Percentiles rank a stretch among this genome's conserved stretches.
These are phyloP conservation scores for Phytophthora vignae DNA, from an alignment of 352 stramenopile genomes.

Conservation along the genomic window DNA sequence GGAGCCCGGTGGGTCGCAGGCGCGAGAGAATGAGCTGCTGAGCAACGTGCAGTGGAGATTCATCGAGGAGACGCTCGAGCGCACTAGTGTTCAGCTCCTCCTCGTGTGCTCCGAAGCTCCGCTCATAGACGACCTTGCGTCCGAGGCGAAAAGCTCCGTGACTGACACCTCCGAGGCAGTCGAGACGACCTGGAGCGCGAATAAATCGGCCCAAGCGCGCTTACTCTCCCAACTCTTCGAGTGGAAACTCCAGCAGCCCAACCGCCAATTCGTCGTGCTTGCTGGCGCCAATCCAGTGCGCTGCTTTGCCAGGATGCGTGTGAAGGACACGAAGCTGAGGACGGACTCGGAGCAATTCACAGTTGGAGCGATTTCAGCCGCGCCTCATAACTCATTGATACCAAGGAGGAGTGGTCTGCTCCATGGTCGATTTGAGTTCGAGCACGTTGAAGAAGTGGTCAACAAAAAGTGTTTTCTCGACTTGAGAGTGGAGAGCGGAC, in stretches of 20 bases:
- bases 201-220: constrained; percentile 45
- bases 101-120: constrained; percentile 65
- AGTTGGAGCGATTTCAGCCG: constrained; percentile 47
- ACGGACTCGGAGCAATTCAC: constrained; percentile 54
- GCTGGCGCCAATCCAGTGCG: constrained; percentile 46
- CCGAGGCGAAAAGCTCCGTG: background rate
- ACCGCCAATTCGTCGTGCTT: constrained; percentile 55
- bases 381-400: background rate
- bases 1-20: constrained; percentile 65
- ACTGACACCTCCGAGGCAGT: constrained; percentile 17
- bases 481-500: constrained; percentile 20
- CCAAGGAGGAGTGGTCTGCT: constrained; percentile 31
- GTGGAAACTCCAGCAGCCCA: constrained; percentile 70
- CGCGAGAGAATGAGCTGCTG: constrained; percentile 60
- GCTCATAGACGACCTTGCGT: constrained; percentile 43
- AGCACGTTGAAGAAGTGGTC: constrained; percentile 43
- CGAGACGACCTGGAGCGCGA: constrained; percentile 53
- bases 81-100: constrained; percentile 39
- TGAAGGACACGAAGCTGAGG: constrained; percentile 60
- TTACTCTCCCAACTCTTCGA: constrained; percentile 67
- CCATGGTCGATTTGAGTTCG: constrained; percentile 56
- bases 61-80: constrained; percentile 54
- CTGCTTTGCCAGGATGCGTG: constrained; percentile 44
- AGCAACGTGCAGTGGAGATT: constrained; percentile 72
- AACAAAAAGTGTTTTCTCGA: constrained; percentile 43